Base-by-base conservation (phyloP, 805 yeast species). In the Kodamaea lidongshanica region DNA sequence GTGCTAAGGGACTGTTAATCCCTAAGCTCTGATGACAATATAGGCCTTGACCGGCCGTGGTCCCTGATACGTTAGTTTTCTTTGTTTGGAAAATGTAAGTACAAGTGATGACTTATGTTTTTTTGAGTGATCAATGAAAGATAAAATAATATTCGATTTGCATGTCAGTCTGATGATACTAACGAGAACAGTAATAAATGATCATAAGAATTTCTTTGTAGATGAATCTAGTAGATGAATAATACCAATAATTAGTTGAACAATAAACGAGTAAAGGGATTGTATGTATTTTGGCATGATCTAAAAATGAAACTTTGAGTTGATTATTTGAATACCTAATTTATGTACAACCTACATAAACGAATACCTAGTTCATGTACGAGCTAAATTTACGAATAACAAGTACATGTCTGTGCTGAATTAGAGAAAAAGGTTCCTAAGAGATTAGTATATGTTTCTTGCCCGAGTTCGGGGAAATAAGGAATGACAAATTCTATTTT, bases 41-140 rank as follows among this genome's bases (percentile, higher is more conserved):
- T 46, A 40, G 68, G 67, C 68, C 69, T 63, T 63, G 69, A 62
- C 69, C 69, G 70, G 69, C 69, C 69, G 67, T 63, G 69, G 70
- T 56, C 46, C 63, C 67, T 61, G 67, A 62, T 23, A 41, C 27
- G 29, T 20, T 25, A 11, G 11, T 26, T 15, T 22, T 14, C 20
- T 25, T 24, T 21, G 23, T 19, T 24, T 17, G 27, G 22, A 17
- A 22, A 10, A 12, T 14, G 20, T 10, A 19, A 23, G 23, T 32
- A 25, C 23, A 28, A 22, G 31, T 46, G 53, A 46, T 45, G 53
- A 44, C 37, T 27, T 19, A 27, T 12, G 27, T 14, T 18, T 27
- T 16, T 14, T 29, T 38, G 38, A 35, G 27, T 22, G 23, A 18
- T 23, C 32, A 23, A 50, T 54, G 58, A 48, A 40, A 50, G 46